Evolutionary conservation across 169 alveolate species (phyloP).

Genomic region (Plasmodium gonderi): DNA sequence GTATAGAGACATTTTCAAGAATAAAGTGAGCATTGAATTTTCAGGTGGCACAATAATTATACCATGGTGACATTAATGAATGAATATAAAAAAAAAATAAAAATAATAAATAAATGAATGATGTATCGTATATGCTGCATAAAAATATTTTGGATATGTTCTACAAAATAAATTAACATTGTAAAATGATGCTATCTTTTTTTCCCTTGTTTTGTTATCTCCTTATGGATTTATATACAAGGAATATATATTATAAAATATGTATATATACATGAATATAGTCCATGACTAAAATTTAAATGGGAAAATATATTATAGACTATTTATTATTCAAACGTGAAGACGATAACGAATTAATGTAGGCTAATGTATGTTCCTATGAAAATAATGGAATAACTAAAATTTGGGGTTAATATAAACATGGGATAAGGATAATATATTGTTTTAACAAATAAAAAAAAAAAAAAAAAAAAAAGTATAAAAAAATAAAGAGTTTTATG

Average conservation of each 20-base stretch:
- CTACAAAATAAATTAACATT: neutral
- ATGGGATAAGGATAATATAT: neutral
- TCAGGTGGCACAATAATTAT: neutral
- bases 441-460: neutral
- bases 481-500: neutral
- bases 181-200: neutral
- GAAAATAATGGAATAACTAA: too few relatives aligned
- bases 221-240: too few relatives aligned
- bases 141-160: neutral
- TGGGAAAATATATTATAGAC: neutral
- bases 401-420: neutral
- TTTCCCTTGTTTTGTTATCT: too few relatives aligned
- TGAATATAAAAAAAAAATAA: neutral
- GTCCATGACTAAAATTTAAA: neutral
- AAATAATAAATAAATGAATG: neutral
- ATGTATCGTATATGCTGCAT: neutral
- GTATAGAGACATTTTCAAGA: neutral
- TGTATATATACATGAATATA: neutral
- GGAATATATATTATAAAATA: neutral
- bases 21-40: neutral
- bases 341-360: neutral
- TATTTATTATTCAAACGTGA: neutral
- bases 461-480: neutral
- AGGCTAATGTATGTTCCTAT: too few relatives aligned
- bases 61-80: neutral